phyloP scores from a whole-genome alignment of 1,284 basidiomycete species.

The Tylopilus sp. region DNA sequence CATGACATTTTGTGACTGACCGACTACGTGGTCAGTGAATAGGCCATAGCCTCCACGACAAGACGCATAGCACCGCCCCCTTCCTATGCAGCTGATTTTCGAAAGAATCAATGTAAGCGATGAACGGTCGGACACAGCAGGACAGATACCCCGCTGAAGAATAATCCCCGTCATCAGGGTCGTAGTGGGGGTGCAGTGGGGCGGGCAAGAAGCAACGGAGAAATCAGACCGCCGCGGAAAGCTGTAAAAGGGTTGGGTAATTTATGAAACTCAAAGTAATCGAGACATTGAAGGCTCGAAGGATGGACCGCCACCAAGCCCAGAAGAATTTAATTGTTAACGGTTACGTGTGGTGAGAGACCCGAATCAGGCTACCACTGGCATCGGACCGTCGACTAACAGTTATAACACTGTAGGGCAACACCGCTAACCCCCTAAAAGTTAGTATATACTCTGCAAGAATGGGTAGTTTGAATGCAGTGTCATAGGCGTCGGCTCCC shows the following conservation, averaged over 20 bases:
- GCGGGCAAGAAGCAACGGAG: no score
- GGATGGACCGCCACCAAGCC: background rate
- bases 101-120: background rate
- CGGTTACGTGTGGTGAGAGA: background rate
- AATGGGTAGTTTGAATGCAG: no score
- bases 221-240: background rate
- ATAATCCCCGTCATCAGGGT: background rate
- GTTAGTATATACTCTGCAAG: no score
- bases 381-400: no score
- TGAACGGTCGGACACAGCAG: background rate
- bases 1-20: no score
- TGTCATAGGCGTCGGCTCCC: no score
- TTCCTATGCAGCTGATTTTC: background rate
- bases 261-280: background rate
- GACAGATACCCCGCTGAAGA: background rate
- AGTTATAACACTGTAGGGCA: no score
- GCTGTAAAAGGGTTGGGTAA: no score
- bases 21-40: no score
- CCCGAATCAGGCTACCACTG: background rate
- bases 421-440: no score
- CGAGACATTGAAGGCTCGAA: no score
- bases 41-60: background rate
- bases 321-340: background rate
- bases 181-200: no score
- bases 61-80: background rate